Base-by-base conservation (phyloP, 2,329 filamentous ascomycete species). In the Aspergillus amoenus region DNA sequence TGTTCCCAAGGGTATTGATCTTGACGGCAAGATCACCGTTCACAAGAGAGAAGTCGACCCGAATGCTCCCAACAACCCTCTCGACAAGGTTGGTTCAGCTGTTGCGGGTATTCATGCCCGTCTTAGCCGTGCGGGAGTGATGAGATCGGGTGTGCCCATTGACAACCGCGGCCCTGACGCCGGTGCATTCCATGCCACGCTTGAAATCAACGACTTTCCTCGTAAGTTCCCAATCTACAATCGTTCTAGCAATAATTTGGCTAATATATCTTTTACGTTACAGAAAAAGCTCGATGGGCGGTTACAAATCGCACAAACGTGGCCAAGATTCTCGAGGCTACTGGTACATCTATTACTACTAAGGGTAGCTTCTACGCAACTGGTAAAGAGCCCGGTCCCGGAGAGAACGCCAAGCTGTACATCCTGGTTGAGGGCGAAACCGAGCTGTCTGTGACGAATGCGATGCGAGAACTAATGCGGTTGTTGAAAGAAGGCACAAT, bases 151-250 rank as follows among this genome's bases (percentile, higher is more conserved):
- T 13, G 93, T 96, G 60, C 92, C 94, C 7, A 95, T 97, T 71
- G 94, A 99, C 79, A 99, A 99, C 79, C 97, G 97, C 76, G 94
- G 94, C 1, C 94, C 94, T 0, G 94, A 99, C 74, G 94, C 94
- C 3, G 94, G 94, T 51, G 92, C 93, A 0, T 99, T 92, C 82
- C 94, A 99, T 73, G 93, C 94, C 15, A 97, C 93, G 4, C 82
- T 99, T 60, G 94, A 97, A 76, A 99, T 99, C 84, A 99, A 99
- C 76, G 94, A 99, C 76, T 97, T 97, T 76, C 94, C 94, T 34
- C 94, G 79, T 81, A 78, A 76, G 79, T 77, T 64, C 51, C 27
- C 13, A 45, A 13, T 17, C 32, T 8, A 2, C 40, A 11, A 22
- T 55, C 32, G 32, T 50, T 12, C 41, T 12, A 40, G 42, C 51